A percentile compares a stretch with the other conserved stretches of the same genome.
phyloP scores from a whole-genome alignment of 2,329 filamentous ascomycete species.

The Colletotrichum simmondsii region DNA sequence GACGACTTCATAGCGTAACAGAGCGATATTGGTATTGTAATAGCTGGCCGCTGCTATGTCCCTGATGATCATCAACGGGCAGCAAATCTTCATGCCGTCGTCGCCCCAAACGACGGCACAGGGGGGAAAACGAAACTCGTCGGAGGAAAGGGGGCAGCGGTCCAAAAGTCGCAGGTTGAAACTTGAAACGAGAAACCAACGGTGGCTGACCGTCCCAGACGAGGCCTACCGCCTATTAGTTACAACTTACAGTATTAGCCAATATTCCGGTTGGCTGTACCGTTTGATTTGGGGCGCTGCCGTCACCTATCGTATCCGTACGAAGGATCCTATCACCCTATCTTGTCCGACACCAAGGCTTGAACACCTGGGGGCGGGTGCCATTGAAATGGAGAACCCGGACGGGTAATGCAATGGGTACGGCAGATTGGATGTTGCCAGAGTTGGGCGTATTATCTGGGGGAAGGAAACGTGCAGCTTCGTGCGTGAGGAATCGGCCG shows the following conservation, averaged over 20 bases:
- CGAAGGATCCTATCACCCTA: neutral
- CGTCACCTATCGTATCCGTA: neutral
- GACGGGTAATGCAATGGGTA: slow-evolving; percentile 8
- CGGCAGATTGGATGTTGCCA: slow-evolving; percentile 15
- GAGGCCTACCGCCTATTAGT: neutral
- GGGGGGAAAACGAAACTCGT: slow-evolving; percentile 25
- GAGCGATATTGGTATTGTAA: neutral
- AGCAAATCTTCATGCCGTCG: slow-evolving; percentile 1
- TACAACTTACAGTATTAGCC: neutral
- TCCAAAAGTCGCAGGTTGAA: slow-evolving; percentile 28
- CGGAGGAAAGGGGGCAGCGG: neutral
- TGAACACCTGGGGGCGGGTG: neutral
- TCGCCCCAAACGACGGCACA: slow-evolving; percentile 14
- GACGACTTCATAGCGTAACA: neutral
- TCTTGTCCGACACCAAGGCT: neutral
- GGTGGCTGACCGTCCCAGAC: neutral
- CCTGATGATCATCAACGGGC: neutral
- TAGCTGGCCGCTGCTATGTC: neutral
- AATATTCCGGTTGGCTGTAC: neutral
- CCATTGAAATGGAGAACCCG: neutral
- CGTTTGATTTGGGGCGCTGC: slow-evolving; percentile 1
- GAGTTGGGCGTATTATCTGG: neutral
- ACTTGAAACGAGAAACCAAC: slow-evolving; percentile 30
- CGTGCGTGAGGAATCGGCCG: neutral
- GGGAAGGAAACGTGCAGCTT: neutral